Evolutionary conservation across 225 moss, liverwort and hornwort genomes (phyloP).

Genomic region (Pleurozium schreberi): DNA sequence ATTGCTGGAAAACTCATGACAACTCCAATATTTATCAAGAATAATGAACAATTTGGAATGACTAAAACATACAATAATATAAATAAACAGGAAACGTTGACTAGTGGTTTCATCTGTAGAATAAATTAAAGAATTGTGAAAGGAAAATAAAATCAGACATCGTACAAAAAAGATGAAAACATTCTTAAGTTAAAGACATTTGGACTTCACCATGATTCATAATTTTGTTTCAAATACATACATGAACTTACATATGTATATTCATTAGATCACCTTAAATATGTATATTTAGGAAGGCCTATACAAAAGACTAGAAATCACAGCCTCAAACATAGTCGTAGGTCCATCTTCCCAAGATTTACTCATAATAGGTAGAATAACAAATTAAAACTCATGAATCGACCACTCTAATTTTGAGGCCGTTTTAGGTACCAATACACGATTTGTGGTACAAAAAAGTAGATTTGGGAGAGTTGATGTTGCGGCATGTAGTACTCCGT

Average conservation of each 20-base stretch:
- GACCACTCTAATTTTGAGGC: not conserved
- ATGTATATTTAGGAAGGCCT: too few species aligned
- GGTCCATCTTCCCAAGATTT: not conserved
- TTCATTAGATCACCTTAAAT: too few species aligned
- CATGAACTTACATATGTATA: too few species aligned
- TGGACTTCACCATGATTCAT: not conserved
- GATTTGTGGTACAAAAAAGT: too few species aligned
- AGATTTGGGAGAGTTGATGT: too few species aligned
- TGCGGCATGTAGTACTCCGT: too few species aligned
- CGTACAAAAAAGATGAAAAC: too few species aligned
- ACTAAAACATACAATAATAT: not conserved
- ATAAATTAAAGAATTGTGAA: too few species aligned
- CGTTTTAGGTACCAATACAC: not conserved
- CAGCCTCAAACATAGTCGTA: accelerated
- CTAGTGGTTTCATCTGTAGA: not conserved
- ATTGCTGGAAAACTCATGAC: not conserved
- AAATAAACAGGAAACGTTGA: not conserved
- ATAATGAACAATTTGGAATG: not conserved
- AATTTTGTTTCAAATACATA: not conserved
- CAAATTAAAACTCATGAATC: not conserved
- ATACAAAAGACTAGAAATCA: not conserved
- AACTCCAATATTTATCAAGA: not conserved
- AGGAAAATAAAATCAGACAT: not conserved
- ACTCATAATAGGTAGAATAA: too few species aligned
- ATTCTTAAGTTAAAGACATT: accelerated